Conservation (phyloP, 2,329 filamentous ascomycete species). For the Myrmaecium sp. region DNA sequence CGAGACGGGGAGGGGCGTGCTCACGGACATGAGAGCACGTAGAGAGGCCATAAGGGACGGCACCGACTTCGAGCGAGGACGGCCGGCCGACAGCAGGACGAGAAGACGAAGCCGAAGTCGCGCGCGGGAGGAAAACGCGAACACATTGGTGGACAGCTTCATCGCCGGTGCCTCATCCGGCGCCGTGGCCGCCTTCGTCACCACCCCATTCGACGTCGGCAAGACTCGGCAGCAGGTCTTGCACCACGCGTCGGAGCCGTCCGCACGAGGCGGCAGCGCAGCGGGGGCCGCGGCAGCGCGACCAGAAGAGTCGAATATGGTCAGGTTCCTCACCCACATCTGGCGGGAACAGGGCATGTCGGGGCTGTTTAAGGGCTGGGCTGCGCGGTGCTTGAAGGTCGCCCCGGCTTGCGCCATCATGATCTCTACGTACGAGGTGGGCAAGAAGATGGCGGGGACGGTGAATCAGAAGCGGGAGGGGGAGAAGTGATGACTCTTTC, state of each 20-base stretch:
- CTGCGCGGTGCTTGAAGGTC: slow-evolving; percentile 80
- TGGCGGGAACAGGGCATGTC: slow-evolving; percentile 65
- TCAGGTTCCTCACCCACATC: slow-evolving; percentile 75
- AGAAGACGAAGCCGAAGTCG: slow-evolving; percentile 32
- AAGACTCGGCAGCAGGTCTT: slow-evolving; percentile 89
- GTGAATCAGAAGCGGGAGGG: slow-evolving; percentile 45
- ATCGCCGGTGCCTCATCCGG: slow-evolving; percentile 71
- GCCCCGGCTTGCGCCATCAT: slow-evolving; percentile 96
- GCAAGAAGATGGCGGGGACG: slow-evolving; percentile 68
- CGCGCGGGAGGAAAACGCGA: slow-evolving; percentile 51
- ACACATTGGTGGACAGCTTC: slow-evolving; percentile 80
- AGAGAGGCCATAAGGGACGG: slow-evolving; percentile 13
- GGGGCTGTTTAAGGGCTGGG: slow-evolving; percentile 83
- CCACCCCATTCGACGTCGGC: slow-evolving; percentile 91
- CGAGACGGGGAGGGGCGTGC: slow-evolving; percentile 56
- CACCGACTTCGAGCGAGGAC: slow-evolving; percentile 1
- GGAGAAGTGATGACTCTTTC: slow-evolving; percentile 2
- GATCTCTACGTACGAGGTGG: slow-evolving; percentile 95
- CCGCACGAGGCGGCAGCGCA: slow-evolving; percentile 1
- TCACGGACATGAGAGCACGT: slow-evolving; percentile 51
- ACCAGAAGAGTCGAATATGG: slow-evolving; percentile 66
- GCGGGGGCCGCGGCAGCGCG: slow-evolving; percentile 17
- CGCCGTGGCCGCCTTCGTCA: slow-evolving; percentile 69
- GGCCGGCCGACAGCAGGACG: slow-evolving; percentile 13
- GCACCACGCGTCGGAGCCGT: slow-evolving; percentile 32